A percentile compares a stretch with the other conserved stretches of the same genome.
Conservation (phyloP, 495 filamentous ascomycete genomes). For the Annulohypoxylon moriforme region DNA sequence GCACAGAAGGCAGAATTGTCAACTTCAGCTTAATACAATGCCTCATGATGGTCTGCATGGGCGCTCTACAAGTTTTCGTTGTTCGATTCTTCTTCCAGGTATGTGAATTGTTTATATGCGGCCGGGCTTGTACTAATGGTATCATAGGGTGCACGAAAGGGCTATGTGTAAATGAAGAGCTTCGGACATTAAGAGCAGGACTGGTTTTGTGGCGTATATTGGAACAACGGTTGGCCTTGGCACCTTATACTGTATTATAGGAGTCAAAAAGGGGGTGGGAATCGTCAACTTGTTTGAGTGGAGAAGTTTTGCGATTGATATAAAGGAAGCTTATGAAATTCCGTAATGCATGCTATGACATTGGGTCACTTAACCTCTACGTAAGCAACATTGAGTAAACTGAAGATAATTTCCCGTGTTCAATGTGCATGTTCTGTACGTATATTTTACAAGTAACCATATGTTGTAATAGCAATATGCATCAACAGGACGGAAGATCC, state of each 20-base stretch:
- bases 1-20: conserved; percentile 94
- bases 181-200: conserved; percentile 28
- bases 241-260: conserved; percentile 41
- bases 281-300: conserved; percentile 22
- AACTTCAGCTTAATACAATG: conserved; percentile 97
- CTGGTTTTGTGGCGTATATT: conserved; percentile 42
- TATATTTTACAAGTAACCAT: not conserved
- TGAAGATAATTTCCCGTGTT: not conserved
- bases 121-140: conserved; percentile 26
- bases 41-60: conserved; percentile 94
- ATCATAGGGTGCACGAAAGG: conserved; percentile 65
- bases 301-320: conserved; percentile 23
- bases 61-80: conserved; percentile 95
- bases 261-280: conserved; percentile 36
- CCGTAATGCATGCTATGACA: not conserved
- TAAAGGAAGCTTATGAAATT: conserved; percentile 4
- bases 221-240: conserved; percentile 33
- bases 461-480: too few species aligned
- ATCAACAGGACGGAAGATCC: too few species aligned
- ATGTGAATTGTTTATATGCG: conserved; percentile 27
- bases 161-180: conserved; percentile 62
- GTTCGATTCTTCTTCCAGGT: conserved; percentile 99
- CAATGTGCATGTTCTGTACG: not conserved
- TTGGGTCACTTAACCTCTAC: not conserved
- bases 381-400: not conserved